Evolutionary conservation across 2,329 filamentous ascomycete genomes (phyloP), one percentile per base, ranked within the genome.

Genomic region (Cladophialophora chaetospira): DNA sequence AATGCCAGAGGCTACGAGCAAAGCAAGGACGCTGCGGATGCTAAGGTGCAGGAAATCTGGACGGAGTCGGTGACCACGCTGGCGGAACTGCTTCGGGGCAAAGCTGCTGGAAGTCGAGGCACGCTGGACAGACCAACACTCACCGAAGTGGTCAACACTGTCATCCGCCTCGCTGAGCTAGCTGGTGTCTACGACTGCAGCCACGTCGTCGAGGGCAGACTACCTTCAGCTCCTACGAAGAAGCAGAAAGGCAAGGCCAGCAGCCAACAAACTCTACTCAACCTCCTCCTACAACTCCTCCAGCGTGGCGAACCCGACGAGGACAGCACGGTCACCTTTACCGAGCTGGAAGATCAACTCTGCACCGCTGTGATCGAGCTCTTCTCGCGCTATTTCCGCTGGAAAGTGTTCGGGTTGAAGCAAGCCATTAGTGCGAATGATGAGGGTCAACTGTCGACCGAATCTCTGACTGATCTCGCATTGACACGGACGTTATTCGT

Each of bases 381-480:
- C 1, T 80, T 88, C 48, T 81, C 91, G 44, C 91, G 95, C 73
- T 97, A 97, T 75, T 96, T 97, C 70, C 90, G 96, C 85, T 99
- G 94, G 94, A 93, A 94, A 69, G 82, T 88, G 19, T 82, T 84
- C 51, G 77, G 80, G 50, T 68, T 90, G 58, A 77, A 79, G 60
- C 76, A 79, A 52, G 72, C 81, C 13, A 71, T 89, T 31, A 74
- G 79, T 13, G 66, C 72, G 8, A 78, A 79, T 23, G 80, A 84
- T 40, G 79, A 77, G 64, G 73, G 81, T 19, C 75, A 77, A 1
- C 87, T 87, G 68, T 77, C 82, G 57, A 81, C 77, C 21, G 83
- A 86, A 57, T 77, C 89, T 38, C 85, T 89, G 42, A 82, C 86
- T 63, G 83, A 86, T 0, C 79, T 91, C 50, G 87, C 86, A 0